phyloP scores from a whole-genome alignment of 2,329 filamentous ascomycete genomes.

The Rhynchosporium graminicola region DNA sequence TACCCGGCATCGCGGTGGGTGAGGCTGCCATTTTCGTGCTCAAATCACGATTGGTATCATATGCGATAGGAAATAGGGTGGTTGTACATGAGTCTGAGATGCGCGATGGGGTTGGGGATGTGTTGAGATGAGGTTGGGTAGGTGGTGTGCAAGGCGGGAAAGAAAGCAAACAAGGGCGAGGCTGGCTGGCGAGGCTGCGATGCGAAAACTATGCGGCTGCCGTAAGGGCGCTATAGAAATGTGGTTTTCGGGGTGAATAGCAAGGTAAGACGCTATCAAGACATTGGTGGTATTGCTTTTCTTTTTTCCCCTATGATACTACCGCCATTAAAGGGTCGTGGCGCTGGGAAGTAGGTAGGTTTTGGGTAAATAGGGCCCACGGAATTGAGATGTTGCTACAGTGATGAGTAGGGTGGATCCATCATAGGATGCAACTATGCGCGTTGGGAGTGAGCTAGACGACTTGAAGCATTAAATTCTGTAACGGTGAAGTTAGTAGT shows the following conservation, averaged over 20 bases:
- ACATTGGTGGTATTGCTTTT: conserved; percentile 4
- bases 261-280: conserved; percentile 12
- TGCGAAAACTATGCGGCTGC: neutral
- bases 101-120: neutral
- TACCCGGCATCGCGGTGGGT: conserved; percentile 31
- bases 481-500: no score
- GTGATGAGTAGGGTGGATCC: neutral
- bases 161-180: conserved; percentile 20
- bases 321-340: neutral
- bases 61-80: neutral
- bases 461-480: no score
- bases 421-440: no score
- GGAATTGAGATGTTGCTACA: conserved; percentile 5
- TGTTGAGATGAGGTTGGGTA: neutral
- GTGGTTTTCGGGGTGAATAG: neutral
- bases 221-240: neutral
- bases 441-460: no score
- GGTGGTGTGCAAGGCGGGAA: neutral
- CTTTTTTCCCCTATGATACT: neutral
- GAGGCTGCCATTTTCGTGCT: conserved; percentile 30
- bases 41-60: neutral
- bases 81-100: neutral
- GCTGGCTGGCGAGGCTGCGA: conserved; percentile 22
- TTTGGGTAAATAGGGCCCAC: neutral
- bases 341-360: neutral